Conservation (phyloP, 176 grass and related monocot species). For the Oryza rufipogon region DNA sequence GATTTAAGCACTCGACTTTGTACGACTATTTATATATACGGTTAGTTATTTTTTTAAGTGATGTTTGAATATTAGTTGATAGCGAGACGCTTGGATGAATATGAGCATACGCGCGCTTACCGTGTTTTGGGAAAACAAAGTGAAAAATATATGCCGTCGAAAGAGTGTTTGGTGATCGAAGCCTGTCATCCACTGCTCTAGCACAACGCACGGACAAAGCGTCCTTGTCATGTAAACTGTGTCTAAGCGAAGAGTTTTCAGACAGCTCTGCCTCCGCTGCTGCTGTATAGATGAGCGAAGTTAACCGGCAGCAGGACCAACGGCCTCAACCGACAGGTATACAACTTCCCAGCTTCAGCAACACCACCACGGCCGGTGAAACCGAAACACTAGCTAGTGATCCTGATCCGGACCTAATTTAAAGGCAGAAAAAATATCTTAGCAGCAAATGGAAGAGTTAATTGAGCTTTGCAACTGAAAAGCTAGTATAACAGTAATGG, state of each 20-base stretch:
- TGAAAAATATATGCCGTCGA: not conserved
- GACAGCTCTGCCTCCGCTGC: not conserved
- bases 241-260: not conserved
- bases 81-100: no score
- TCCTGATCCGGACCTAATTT: not conserved
- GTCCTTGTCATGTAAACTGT: conserved; percentile 5
- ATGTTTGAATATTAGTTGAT: no score
- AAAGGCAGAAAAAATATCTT: not conserved
- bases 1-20: no score
- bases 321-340: conserved; percentile 13
- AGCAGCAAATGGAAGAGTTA: not conserved
- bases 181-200: not conserved
- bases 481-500: not conserved
- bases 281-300: not conserved
- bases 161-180: conserved; percentile 27
- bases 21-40: no score
- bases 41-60: no score
- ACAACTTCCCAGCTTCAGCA: not conserved
- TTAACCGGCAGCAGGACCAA: conserved; percentile 4
- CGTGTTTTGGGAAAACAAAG: no score
- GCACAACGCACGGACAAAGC: not conserved
- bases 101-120: no score
- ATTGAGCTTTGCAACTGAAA: not conserved
- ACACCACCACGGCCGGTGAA: not conserved
- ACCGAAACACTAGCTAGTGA: not conserved